Evolutionary conservation across 2,329 filamentous ascomycete species (phyloP), one percentile per base, ranked within the genome.

Genomic region (Fusarium ambrosium): DNA sequence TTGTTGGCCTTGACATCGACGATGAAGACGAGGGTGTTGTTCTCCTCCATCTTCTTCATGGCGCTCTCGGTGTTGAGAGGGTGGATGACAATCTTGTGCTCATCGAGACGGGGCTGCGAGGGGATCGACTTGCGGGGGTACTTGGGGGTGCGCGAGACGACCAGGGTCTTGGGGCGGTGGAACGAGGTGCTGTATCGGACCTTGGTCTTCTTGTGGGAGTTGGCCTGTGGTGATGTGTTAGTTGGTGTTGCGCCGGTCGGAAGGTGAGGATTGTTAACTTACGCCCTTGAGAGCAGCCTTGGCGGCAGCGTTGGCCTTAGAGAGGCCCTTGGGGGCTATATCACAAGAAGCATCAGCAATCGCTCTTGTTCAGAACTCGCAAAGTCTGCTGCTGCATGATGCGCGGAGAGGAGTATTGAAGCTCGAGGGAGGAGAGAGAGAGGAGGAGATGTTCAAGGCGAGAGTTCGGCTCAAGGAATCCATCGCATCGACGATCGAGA

Each of bases 1-100:
- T 99, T 99, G 93, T 99, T 99, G 87, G 96, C 92, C 93, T 97
- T 97, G 87, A 96, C 89, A 81, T 98, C 94, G 84, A 97, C 95
- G 81, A 98, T 97, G 91, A 98, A 98, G 85, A 97, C 95, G 63
- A 99, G 92, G 80, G 97, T 99, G 92, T 99, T 99, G 92, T 99
- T 95, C 93, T 99, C 97, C 91, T 99, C 97, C 82, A 99, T 98
- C 94, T 98, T 98, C 95, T 99, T 99, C 96, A 99, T 98, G 84
- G 97, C 97, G 84, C 93, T 97, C 93, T 99, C 97, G 73, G 97
- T 99, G 93, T 99, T 99, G 85, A 99, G 92, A 79, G 97, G 97
- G 92, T 98, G 95, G 84, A 98, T 90, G 86, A 99, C 93, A 86
- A 98, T 91, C 92, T 97, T 98, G 92, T 95, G 94, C 89, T 96